Evolutionary conservation across 257 asterid genomes (phyloP), one percentile per base, ranked within the genome.

Genomic region (Nicotiana otophora): DNA sequence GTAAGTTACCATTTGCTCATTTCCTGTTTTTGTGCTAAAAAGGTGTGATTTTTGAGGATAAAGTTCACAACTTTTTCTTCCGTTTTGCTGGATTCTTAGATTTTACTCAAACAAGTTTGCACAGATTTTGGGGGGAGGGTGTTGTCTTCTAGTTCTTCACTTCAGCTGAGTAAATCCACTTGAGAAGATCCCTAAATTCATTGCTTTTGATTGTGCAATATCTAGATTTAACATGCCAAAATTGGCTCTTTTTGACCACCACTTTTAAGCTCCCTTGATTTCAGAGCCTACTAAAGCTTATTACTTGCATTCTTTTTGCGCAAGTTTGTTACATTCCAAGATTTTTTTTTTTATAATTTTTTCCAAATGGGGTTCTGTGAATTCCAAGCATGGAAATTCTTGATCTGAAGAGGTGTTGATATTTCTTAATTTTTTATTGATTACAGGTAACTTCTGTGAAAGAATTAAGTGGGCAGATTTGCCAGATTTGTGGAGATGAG

Each of bases 401-500:
- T 78, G 82, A 78, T 78, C 72, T 78, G 39, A 60, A 51, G 39
- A 48, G 61, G 58, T 51, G 46, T 86, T 76, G 92, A 88, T 90
- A 5, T 84, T 14, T 89, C 86, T 86, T 14, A 67, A n/a, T 42
- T 53, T 20, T 80, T 63, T 28, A 54, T 64, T 78, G 17, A 68
- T 68, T 31, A 81, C 92, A 96, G 99, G 99, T 96, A 67, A 96
- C 98, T 69, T 92, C 94, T 31, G 98, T 96, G 85, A 92, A 92
- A 83, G 99, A 96, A 88, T 87, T 96, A 88, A 94, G 92, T 82
- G 98, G 97, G 34, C 99, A 94, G 93, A 96, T 87, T 88, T 96
- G 99, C 78, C 98, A 95, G 94, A 95, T 95, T 89, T 95, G 99
- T 88, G 98, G 98, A 78, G 99, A 95, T 87, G 99, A 96, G 87